Conservation (phyloP, 345 rosid species). For the Brassica rapa region DNA sequence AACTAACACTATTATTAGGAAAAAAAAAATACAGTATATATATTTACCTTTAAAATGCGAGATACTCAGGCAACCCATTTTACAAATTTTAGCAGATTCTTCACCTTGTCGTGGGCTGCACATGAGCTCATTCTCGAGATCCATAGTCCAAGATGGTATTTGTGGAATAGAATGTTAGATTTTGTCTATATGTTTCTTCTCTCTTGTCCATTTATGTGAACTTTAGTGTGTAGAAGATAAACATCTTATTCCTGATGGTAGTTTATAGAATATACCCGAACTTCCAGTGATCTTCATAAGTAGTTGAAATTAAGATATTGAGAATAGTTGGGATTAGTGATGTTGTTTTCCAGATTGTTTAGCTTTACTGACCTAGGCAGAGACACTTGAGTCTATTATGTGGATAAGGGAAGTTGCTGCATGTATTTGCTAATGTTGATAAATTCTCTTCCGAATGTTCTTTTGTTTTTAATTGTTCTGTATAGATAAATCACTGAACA, state of each 20-base stretch:
- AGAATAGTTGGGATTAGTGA: background rate
- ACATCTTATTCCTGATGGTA: background rate
- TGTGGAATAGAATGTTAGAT: background rate
- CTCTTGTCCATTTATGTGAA: background rate
- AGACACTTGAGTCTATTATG: background rate
- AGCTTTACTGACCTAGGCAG: background rate
- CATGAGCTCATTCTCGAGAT: background rate
- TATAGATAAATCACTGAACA: conserved; percentile 30
- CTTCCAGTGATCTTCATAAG: background rate
- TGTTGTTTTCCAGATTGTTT: too few species aligned
- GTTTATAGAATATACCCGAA: background rate
- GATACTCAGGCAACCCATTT: background rate
- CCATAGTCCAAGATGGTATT: background rate
- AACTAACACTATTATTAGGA: background rate
- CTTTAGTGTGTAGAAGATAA: background rate
- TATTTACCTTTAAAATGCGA: background rate
- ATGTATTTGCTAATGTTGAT: conserved; percentile 3
- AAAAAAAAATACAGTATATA: too few species aligned
- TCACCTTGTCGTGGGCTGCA: background rate
- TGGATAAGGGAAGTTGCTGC: background rate
- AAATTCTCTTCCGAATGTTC: background rate
- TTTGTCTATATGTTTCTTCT: conserved; percentile 5
- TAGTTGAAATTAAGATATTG: background rate
- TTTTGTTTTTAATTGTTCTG: conserved; percentile 19
- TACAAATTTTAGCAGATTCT: background rate